Evolutionary conservation across 2,329 filamentous ascomycete genomes (phyloP), one percentile per base, ranked within the genome.

Genomic region (Neonectria faginata): DNA sequence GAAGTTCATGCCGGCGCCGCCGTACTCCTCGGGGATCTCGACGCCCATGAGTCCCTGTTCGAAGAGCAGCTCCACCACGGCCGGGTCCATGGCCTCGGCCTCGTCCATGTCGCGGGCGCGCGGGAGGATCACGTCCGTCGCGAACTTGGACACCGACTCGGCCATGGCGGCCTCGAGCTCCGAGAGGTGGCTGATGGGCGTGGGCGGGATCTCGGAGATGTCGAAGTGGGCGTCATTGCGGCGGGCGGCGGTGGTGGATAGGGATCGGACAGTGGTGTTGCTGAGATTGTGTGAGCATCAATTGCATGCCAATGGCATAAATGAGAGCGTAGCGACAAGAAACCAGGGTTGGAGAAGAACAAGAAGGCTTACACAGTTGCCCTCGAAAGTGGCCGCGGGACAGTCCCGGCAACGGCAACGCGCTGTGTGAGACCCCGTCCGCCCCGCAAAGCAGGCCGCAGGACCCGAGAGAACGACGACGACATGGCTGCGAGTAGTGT

Each of bases 1-100:
- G 82, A 99, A 99, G 87, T 97, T 97, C 96, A 99, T 98, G 72
- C 94, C 96, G 0, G 95, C 93, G 66, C 96, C 96, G 65, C 96
- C 96, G 77, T 91, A 99, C 80, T 97, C 94, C 80, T 99, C 96
- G 16, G 96, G 95, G 62, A 99, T 97, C 83, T 99, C 96, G 69
- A 99, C 88, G 67, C 94, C 92, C 96, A 99, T 99, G 54, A 99
- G 84, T 0, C 96, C 96, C 78, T 98, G 94, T 84, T 99, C 96
- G 75, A 99, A 99, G 57, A 97, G 87, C 81, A 96, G 92, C 83
- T 97, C 94, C 6, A 99, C 91, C 8, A 99, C 81, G 1, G 86
- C 79, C 0, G 93, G 90, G 79, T 98, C 96, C 96, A 99, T 98
- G 62, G 86, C 81, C 85, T 99, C 96, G 31, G 91, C 91, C 85